Evolutionary conservation across 768 basidiomycete genomes (phyloP), one percentile per base, ranked within the genome.

Genomic region (Guyanaporus albipodus): DNA sequence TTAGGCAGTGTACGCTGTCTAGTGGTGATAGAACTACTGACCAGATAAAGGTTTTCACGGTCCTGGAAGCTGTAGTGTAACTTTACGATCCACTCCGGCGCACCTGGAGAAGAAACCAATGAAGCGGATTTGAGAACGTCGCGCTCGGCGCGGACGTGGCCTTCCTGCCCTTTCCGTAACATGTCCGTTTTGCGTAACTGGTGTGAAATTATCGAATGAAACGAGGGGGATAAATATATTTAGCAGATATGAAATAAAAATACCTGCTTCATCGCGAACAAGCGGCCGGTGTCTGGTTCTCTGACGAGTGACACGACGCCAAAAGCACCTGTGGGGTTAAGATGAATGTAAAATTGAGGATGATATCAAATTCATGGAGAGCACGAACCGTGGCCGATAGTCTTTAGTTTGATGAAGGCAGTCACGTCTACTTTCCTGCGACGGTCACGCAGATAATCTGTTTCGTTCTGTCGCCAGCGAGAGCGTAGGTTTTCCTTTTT

Each of bases 221-320:
- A 63, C 42, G 49, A 38, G 44, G 44, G 53, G 46, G 53, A 40
- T 55, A 56, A 60, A 67, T 21, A 43, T 21, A 59, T 58, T 57
- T 60, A 40, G 48, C 48, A 54, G 31, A 54, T 54, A 61, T 54
- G 59, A 56, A 49, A 67, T 61, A 51, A 35, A 49, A 54, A 66
- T 62, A 90, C 88, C 85, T 97, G 89, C 67, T 97, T 99, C 91
- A 99, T 97, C 44, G 93, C 93, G 61, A 83, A 97, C 37, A 97
- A 72, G 50, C 82, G 79, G 15, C 90, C 88, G 4, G 83, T 80
- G 21, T 79, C 74, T 57, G 78, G 79, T 68, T 97, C 92, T 66
- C 76, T 82, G 31, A 96, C 95, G 40, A 99, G 80, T 9, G 85
- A 88, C 15, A 99, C 95, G 36, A 97, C 94, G 1, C 94, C 95